Conservation (phyloP, 768 basidiomycete species). For the Pilatotrama ljubarskyi region DNA sequence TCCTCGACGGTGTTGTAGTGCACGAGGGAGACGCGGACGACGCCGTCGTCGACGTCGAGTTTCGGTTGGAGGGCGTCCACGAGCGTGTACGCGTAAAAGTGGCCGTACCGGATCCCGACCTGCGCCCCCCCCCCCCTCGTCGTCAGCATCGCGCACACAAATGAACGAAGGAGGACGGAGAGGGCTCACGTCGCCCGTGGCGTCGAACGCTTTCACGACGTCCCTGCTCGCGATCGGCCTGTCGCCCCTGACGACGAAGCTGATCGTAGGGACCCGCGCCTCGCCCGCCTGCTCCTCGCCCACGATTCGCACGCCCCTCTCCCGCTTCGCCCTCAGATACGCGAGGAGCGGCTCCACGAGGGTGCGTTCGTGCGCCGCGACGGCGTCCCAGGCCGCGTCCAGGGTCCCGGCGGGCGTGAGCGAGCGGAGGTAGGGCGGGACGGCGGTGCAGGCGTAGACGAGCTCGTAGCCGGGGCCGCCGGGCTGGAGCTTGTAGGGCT, state of each 20-base stretch:
- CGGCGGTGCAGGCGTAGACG: slow-evolving; percentile 58
- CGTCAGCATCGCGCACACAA: neutral
- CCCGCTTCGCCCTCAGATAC: slow-evolving; percentile 53
- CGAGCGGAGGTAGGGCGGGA: slow-evolving; percentile 62
- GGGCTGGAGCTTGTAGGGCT: slow-evolving; percentile 64
- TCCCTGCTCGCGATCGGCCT: slow-evolving; percentile 58
- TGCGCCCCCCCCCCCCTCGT: too few relatives aligned
- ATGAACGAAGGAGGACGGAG: neutral
- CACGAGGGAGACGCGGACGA: slow-evolving; percentile 74
- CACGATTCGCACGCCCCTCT: slow-evolving; percentile 65
- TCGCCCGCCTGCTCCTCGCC: slow-evolving; percentile 51
- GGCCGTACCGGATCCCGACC: slow-evolving; percentile 79
- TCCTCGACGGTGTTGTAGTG: slow-evolving; percentile 81
- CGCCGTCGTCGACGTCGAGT: slow-evolving; percentile 60
- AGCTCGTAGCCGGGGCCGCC: slow-evolving; percentile 78
- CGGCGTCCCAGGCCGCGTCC: slow-evolving; percentile 52
- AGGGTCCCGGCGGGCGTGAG: slow-evolving; percentile 49
- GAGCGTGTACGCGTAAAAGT: slow-evolving; percentile 75
- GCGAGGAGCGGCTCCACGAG: slow-evolving; percentile 54
- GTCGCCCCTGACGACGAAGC: slow-evolving; percentile 67
- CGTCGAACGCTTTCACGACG: slow-evolving; percentile 65
- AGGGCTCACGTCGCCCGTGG: slow-evolving; percentile 56
- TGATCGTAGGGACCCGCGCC: slow-evolving; percentile 64
- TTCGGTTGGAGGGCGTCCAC: slow-evolving; percentile 54
- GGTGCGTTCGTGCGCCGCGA: slow-evolving; percentile 60